phyloP scores from a whole-genome alignment of 176 grass and related monocot species.

The Pharus latifolius region DNA sequence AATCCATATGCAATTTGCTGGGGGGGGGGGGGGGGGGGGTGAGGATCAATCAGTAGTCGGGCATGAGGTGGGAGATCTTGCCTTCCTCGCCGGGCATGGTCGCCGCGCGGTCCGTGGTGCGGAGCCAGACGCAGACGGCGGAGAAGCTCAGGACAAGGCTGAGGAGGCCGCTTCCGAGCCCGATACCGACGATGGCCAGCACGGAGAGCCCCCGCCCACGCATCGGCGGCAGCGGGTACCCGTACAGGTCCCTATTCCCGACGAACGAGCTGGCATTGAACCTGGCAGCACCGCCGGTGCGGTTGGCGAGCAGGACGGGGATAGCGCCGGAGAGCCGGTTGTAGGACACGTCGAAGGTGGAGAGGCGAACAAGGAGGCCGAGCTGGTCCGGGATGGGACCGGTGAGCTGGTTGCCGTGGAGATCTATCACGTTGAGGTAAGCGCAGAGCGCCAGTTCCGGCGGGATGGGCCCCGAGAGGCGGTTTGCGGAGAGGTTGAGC shows the following conservation, averaged over 20 bases:
- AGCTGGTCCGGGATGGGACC: conserved; percentile 68
- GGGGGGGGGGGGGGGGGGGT: too few species aligned
- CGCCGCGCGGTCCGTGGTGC: conserved; percentile 27
- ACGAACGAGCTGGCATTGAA: conserved; percentile 65
- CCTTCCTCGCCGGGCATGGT: conserved; percentile 44
- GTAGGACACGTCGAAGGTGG: conserved; percentile 62
- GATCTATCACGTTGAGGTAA: conserved; percentile 81
- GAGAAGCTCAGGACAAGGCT: conserved; percentile 75
- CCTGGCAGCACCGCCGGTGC: conserved; percentile 27
- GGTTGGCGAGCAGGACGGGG: conserved; percentile 55
- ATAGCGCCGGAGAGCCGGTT: conserved; percentile 55
- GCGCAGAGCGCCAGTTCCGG: conserved; percentile 53
- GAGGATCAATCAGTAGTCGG: conserved; percentile 47
- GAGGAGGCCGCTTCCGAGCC: conserved; percentile 57
- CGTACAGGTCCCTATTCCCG: conserved; percentile 66
- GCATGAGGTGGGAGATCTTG: conserved; percentile 85
- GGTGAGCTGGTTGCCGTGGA: conserved; percentile 51
- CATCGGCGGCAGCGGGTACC: conserved; percentile 47
- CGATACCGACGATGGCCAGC: conserved; percentile 73
- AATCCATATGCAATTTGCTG: conserved; percentile 1
- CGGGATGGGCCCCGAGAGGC: conserved; percentile 46
- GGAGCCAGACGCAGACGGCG: conserved; percentile 71
- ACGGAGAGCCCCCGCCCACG: conserved; percentile 39
- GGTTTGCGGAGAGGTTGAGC: conserved; percentile 67
- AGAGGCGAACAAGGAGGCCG: conserved; percentile 49